These are phyloP conservation scores for Afroboletus lepidellus DNA, from an alignment of 1,284 basidiomycete genomes.

Conservation along the genomic window DNA sequence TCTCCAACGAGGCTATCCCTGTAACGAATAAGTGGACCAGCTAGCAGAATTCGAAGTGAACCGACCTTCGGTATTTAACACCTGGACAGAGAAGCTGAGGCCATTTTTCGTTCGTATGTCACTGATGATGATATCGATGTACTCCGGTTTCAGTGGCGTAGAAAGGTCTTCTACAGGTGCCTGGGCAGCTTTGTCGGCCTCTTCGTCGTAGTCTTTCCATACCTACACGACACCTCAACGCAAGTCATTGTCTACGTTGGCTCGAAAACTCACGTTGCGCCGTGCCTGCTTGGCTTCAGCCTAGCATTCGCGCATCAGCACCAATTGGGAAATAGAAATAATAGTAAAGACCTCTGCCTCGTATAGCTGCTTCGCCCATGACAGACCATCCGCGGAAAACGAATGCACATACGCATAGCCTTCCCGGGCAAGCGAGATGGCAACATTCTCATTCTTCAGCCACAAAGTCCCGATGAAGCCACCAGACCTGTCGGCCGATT, in stretches of 20 bases:
- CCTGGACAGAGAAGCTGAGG: constrained; percentile 89
- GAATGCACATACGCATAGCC: constrained; percentile 86
- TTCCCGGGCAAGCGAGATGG: constrained; percentile 79
- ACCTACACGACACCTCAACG: constrained; percentile 48
- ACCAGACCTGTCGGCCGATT: constrained; percentile 89
- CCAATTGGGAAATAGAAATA: constrained; percentile 6
- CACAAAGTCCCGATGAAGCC: constrained; percentile 94
- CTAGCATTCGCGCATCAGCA: constrained; percentile 37
- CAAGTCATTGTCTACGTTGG: background rate
- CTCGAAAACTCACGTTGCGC: constrained; percentile 59
- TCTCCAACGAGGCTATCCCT: constrained; percentile 88
- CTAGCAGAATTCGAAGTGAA: background rate
- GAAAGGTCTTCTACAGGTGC: constrained; percentile 42
- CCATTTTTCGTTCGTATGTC: constrained; percentile 77
- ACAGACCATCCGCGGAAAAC: constrained; percentile 81
- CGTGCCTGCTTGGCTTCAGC: constrained; percentile 75
- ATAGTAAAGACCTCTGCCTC: constrained; percentile 70
- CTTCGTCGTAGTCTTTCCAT: constrained; percentile 79
- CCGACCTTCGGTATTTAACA: constrained; percentile 84
- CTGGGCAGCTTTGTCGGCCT: constrained; percentile 55
- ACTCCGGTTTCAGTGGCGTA: constrained; percentile 73
- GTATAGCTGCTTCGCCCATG: constrained; percentile 77
- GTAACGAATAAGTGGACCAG: background rate
- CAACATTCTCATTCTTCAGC: constrained; percentile 82
- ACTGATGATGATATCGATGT: constrained; percentile 89